Conservation (phyloP, 2,329 filamentous ascomycete species). For the Xylariaceae sp. region DNA sequence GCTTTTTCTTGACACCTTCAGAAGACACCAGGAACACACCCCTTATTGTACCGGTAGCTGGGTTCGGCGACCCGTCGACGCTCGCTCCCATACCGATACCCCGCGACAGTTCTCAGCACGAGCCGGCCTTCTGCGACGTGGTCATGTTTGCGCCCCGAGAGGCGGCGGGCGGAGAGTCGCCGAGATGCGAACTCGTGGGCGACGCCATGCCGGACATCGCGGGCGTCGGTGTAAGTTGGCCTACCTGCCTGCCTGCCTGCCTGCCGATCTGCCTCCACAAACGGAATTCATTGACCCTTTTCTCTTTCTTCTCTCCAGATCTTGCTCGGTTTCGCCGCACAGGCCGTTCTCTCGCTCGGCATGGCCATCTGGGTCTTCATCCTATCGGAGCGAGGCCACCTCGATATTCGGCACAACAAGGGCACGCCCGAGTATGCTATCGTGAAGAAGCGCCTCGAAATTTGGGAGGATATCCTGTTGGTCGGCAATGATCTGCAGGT, state of each 20-base stretch:
- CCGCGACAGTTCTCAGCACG: too few relatives aligned
- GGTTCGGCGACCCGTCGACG: too few relatives aligned
- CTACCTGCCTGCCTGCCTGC: not conserved
- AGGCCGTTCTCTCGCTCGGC: conserved; percentile 20
- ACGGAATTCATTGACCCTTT: too few relatives aligned
- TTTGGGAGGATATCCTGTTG: conserved; percentile 27
- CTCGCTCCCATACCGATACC: too few relatives aligned
- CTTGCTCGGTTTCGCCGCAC: conserved; percentile 24
- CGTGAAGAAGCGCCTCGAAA: conserved; percentile 23
- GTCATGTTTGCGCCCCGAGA: too few relatives aligned
- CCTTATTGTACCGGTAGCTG: too few relatives aligned
- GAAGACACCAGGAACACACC: too few relatives aligned
- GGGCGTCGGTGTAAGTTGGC: conserved; percentile 22
- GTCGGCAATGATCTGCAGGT: conserved; percentile 26
- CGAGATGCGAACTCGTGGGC: conserved; percentile 23
- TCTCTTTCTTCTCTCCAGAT: conserved; percentile 17
- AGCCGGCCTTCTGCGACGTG: too few relatives aligned
- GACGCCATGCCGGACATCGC: conserved; percentile 24
- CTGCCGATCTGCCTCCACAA: not conserved
- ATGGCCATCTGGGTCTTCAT: conserved; percentile 27
- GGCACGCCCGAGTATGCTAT: conserved; percentile 19
- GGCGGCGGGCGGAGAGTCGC: conserved; percentile 2
- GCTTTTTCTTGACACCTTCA: too few relatives aligned
- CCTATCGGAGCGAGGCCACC: conserved; percentile 20
- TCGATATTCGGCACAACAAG: conserved; percentile 19